Evolutionary conservation across 2,329 filamentous ascomycete genomes (phyloP), one percentile per base, ranked within the genome.

Genomic region (Colletotrichum zoysiae): DNA sequence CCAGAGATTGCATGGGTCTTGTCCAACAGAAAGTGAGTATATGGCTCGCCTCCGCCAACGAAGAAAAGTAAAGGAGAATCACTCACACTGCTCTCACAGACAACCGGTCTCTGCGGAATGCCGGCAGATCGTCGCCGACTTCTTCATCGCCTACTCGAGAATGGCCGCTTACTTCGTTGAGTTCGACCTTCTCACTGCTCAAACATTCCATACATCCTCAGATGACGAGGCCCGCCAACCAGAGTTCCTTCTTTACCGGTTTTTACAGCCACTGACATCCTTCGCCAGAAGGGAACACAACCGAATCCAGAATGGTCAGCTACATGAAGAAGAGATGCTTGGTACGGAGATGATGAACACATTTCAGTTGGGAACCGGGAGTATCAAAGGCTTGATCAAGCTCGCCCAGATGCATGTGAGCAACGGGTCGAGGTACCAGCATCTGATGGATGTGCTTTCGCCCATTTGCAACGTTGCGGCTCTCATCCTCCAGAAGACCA

Each of bases 131-230:
- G 74, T 80, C 40, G 77, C 84, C n/a, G 75, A 77, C 0, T 80
- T 87, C 53, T 86, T 83, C 73, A 72, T 74, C 12, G 76, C 77
- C 2, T 87, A 86, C 73, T 83, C 87, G n/a, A 83, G 79, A 68
- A 77, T 91, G 56, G 81, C 88, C 1, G 86, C 85, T 16, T 84
- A 83, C 71, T 86, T 90, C 70, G 79, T 90, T 64, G 77, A 80
- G 18, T 78, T 89, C 72, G 89, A 91, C 75, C 75, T 81, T 46
- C 76, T 77, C 61, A 80, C 79, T 2, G 61, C 70, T 55, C 65
- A 69, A 33, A n/a, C 58, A 18, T 58, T 69, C 30, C 69, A 73
- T 33, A 9, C 38, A 26, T 33, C 35, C 20, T 38, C 53, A 3
- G 74, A 78, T 8, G 79, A 80, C 14, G 79, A 79, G 11, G 74